phyloP scores from a whole-genome alignment of 2,329 filamentous ascomycete species.

The Daldinia eschscholtzii region DNA sequence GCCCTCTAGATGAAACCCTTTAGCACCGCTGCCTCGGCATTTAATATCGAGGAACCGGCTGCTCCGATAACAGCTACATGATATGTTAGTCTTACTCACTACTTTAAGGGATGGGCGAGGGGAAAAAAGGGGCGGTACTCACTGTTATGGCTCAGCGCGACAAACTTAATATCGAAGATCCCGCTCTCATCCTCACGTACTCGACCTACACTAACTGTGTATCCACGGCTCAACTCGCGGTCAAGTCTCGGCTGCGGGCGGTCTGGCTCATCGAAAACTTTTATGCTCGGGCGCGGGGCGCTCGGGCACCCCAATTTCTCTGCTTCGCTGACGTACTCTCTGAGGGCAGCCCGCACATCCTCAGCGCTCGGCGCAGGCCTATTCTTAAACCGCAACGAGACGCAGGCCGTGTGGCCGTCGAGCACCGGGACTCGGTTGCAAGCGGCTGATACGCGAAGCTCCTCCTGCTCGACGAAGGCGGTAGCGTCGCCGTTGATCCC shows the following conservation, averaged over 20 bases:
- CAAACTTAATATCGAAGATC: constrained; percentile 95
- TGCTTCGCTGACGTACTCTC: constrained; percentile 84
- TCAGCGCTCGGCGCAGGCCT: constrained; percentile 80
- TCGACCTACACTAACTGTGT: constrained; percentile 90
- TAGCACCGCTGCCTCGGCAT: constrained; percentile 90
- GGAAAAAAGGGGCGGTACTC: constrained; percentile 50
- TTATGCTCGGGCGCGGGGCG: constrained; percentile 83
- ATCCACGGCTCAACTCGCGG: constrained; percentile 85
- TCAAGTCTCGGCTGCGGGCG: constrained; percentile 92
- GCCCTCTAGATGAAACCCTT: constrained; percentile 79
- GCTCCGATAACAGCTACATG: constrained; percentile 85
- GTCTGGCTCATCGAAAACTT: constrained; percentile 90
- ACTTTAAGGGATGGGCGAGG: background rate
- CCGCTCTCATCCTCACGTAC: constrained; percentile 87
- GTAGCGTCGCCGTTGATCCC: constrained; percentile 76
- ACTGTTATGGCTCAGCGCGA: constrained; percentile 87
- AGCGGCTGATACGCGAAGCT: constrained; percentile 83
- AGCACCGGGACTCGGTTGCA: constrained; percentile 96
- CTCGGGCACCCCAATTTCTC: constrained; percentile 87
- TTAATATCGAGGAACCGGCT: constrained; percentile 94
- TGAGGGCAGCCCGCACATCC: constrained; percentile 82
- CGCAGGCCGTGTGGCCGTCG: constrained; percentile 95
- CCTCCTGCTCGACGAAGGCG: constrained; percentile 79
- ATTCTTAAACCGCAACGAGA: constrained; percentile 84
- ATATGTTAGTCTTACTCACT: background rate